phyloP scores from a whole-genome alignment of 2,329 filamentous ascomycete genomes.

The Diaporthe ilicicola region DNA sequence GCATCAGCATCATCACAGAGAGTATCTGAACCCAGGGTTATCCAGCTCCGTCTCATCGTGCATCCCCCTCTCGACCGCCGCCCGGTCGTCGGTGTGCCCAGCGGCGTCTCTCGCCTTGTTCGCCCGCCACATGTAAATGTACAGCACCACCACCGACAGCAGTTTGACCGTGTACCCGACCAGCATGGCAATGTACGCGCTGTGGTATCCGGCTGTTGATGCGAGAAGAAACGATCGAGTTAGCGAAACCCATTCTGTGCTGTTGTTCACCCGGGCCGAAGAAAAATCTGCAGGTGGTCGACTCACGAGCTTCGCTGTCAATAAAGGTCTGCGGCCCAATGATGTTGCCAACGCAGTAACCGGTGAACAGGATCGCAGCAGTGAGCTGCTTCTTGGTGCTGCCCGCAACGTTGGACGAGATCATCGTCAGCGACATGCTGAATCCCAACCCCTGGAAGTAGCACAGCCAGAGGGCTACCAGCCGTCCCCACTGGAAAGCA shows the following conservation, averaged over 20 bases:
- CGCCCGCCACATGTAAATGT: slow-evolving; percentile 41
- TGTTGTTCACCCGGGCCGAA: neutral
- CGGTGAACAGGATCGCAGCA: slow-evolving; percentile 41
- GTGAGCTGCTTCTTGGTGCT: slow-evolving; percentile 46
- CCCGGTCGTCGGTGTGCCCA: slow-evolving; percentile 39
- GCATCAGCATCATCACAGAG: slow-evolving; percentile 21
- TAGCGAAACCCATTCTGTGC: neutral
- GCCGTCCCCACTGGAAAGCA: slow-evolving; percentile 56
- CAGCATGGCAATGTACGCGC: slow-evolving; percentile 45
- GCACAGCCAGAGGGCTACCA: slow-evolving; percentile 64
- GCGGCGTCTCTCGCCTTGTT: slow-evolving; percentile 43
- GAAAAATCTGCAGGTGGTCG: neutral
- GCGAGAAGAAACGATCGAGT: neutral
- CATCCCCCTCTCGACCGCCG: slow-evolving; percentile 43
- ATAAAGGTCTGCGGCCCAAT: slow-evolving; percentile 45
- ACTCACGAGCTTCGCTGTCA: slow-evolving; percentile 53
- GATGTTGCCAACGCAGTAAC: slow-evolving; percentile 45
- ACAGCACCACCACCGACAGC: slow-evolving; percentile 39
- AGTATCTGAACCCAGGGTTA: slow-evolving; percentile 43
- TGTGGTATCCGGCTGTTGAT: slow-evolving; percentile 40
- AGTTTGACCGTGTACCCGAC: slow-evolving; percentile 43
- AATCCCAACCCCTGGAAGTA: slow-evolving; percentile 45
- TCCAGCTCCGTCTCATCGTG: slow-evolving; percentile 43
- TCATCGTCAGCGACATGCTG: slow-evolving; percentile 44
- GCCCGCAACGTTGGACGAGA: slow-evolving; percentile 45